A percentile compares a stretch with the other conserved stretches of the same genome.
These are phyloP conservation scores for Ustilago sp. DNA, from an alignment of 1,284 basidiomycete genomes.

Conservation along the genomic window DNA sequence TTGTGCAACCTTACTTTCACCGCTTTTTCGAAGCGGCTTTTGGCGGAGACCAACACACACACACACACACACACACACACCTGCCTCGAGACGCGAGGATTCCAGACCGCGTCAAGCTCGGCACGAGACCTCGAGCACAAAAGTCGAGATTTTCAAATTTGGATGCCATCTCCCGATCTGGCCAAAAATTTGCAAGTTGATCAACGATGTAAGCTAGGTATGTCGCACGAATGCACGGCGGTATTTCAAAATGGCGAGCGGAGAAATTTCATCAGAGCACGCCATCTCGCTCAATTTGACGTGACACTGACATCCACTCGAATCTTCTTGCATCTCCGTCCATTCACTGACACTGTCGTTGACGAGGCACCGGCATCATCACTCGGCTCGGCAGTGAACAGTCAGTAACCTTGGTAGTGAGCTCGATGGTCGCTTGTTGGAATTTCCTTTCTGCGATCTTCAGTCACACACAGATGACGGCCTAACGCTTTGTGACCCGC, in stretches of 20 bases:
- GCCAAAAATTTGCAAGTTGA: neutral
- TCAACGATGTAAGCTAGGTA: neutral
- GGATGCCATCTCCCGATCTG: slow-evolving; percentile 1
- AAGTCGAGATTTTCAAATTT: neutral
- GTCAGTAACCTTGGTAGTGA: neutral
- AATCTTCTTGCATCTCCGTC: slow-evolving; percentile 14
- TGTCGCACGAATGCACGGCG: slow-evolving; percentile 15
- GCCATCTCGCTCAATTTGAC: slow-evolving; percentile 29
- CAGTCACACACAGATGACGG: no score
- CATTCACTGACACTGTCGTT: slow-evolving; percentile 12
- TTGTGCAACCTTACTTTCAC: neutral
- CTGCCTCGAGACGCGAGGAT: slow-evolving; percentile 1
- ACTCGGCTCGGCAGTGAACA: slow-evolving; percentile 3
- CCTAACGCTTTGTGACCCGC: neutral
- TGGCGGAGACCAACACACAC: slow-evolving; percentile 1
- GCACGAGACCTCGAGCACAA: slow-evolving; percentile 2
- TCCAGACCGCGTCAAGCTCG: slow-evolving; percentile 7
- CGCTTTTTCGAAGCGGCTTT: neutral
- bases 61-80: neutral
- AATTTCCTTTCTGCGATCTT: slow-evolving; percentile 13
- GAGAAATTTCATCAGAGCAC: slow-evolving; percentile 18
- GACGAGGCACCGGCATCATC: neutral
- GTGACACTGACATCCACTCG: slow-evolving; percentile 26
- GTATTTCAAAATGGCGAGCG: neutral
- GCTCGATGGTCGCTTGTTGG: slow-evolving; percentile 11